Evolutionary conservation across 2,329 filamentous ascomycete species (phyloP).

Genomic region (Monosporascus sp.): DNA sequence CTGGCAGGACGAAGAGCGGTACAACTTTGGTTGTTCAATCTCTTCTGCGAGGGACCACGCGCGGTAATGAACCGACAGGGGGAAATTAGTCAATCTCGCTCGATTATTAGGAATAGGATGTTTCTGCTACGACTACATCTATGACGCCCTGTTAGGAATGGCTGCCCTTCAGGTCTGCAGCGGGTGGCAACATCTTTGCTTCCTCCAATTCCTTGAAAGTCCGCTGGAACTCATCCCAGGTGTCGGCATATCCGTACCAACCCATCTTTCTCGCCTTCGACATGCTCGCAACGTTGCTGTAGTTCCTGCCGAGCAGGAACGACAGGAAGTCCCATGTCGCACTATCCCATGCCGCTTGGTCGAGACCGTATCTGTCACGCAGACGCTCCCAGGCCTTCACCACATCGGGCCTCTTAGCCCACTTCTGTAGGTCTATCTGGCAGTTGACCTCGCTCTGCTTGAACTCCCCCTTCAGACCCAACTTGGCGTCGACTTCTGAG

Average conservation of each 20-base stretch:
- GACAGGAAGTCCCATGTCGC: constrained; percentile 38
- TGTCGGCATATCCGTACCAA: constrained; percentile 34
- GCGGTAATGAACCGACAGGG: too few species aligned
- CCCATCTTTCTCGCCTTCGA: constrained; percentile 39
- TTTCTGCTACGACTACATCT: too few species aligned
- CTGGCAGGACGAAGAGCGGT: too few species aligned
- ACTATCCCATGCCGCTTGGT: constrained; percentile 32
- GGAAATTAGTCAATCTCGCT: too few species aligned
- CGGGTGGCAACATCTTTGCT: constrained; percentile 17
- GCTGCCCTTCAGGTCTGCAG: constrained; percentile 3
- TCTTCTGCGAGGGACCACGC: too few species aligned
- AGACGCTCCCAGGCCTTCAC: constrained; percentile 33
- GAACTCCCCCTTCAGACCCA: constrained; percentile 22
- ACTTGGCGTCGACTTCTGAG: constrained; percentile 20
- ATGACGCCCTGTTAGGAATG: not conserved
- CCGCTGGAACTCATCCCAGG: constrained; percentile 23
- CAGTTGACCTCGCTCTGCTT: constrained; percentile 27
- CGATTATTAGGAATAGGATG: too few species aligned
- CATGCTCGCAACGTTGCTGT: constrained; percentile 34
- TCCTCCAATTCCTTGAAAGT: constrained; percentile 21
- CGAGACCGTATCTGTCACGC: constrained; percentile 31
- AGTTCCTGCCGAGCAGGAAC: constrained; percentile 38
- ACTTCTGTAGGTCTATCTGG: constrained; percentile 35
- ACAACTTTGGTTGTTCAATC: too few species aligned
- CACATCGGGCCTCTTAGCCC: constrained; percentile 33